phyloP scores from a whole-genome alignment of 495 filamentous ascomycete species.

The Peziza echinospora region DNA sequence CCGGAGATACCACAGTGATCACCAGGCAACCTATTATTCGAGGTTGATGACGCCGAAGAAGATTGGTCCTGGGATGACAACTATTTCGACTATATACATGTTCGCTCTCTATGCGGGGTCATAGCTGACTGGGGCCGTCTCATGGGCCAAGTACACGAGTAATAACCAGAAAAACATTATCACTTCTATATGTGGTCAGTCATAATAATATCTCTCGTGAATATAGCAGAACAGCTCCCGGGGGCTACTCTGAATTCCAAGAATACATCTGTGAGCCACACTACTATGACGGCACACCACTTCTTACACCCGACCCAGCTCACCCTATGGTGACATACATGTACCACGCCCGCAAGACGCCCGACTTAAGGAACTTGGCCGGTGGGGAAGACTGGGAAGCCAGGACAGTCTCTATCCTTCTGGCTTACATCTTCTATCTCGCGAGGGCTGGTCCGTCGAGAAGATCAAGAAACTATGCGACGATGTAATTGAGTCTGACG shows the following conservation, averaged over 20 bases:
- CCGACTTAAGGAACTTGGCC: slow-evolving; percentile 8
- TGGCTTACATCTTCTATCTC: slow-evolving; percentile 7
- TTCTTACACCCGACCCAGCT: not conserved
- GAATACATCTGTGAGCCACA: slow-evolving; percentile 17
- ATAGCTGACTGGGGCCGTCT: slow-evolving; percentile 33
- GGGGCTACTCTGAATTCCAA: slow-evolving; percentile 42
- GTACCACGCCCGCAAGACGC: slow-evolving; percentile 6
- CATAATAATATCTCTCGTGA: too few relatives aligned
- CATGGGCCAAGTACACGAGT: not conserved
- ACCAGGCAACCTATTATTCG: slow-evolving; percentile 30
- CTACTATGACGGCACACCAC: not conserved
- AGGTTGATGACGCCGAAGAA: slow-evolving; percentile 31
- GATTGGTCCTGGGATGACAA: slow-evolving; percentile 31
- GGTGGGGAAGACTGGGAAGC: slow-evolving; percentile 1
- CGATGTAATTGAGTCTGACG: slow-evolving; percentile 2
- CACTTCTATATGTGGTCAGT: too few relatives aligned
- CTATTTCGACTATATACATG: slow-evolving; percentile 41
- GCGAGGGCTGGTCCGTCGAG: too few relatives aligned
- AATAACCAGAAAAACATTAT: too few relatives aligned
- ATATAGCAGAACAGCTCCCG: slow-evolving; percentile 41
- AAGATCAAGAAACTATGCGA: slow-evolving; percentile 3
- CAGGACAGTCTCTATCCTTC: slow-evolving; percentile 9
- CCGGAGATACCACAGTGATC: slow-evolving; percentile 40
- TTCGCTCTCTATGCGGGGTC: slow-evolving; percentile 32
- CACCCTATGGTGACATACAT: not conserved